Percentiles rank a stretch among this genome's conserved stretches.
phyloP scores from a whole-genome alignment of 2,329 filamentous ascomycete species.

The Talaromyces sp. region DNA sequence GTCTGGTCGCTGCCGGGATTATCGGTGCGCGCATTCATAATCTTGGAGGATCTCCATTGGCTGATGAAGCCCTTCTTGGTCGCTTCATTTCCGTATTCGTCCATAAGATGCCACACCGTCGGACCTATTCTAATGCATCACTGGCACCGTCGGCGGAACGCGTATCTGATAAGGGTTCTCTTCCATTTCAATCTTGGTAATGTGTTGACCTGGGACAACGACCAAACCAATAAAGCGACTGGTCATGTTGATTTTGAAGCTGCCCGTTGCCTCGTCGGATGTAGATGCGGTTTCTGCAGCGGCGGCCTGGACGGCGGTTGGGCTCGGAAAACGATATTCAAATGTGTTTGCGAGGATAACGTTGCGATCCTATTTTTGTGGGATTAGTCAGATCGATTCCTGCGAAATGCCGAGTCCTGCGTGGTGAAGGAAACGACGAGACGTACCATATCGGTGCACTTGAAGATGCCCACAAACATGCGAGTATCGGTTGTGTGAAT shows the following conservation, averaged over 20 bases:
- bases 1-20: background rate
- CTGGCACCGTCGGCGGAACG: slow-evolving; percentile 3
- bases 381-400: background rate
- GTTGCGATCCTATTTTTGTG: slow-evolving; percentile 66
- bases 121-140: background rate
- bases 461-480: slow-evolving; percentile 85
- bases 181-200: slow-evolving; percentile 84
- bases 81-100: background rate
- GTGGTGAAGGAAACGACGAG: background rate
- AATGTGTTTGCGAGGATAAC: slow-evolving; percentile 80
- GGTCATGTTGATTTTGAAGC: slow-evolving; percentile 66
- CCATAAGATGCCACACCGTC: background rate
- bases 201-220: slow-evolving; percentile 80
- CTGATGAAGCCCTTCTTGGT: background rate
- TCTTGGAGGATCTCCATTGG: background rate
- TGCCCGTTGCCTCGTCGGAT: slow-evolving; percentile 23
- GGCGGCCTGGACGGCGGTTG: slow-evolving; percentile 44
- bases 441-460: slow-evolving; percentile 86
- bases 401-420: background rate
- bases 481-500: slow-evolving; percentile 77
- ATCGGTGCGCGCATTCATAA: background rate
- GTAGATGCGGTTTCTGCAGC: slow-evolving; percentile 20
- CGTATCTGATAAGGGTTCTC: slow-evolving; percentile 42
- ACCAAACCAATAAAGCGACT: slow-evolving; percentile 85
- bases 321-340: slow-evolving; percentile 77